phyloP scores from a whole-genome alignment of 306 rosid genomes.

The Gillenia trifoliata region DNA sequence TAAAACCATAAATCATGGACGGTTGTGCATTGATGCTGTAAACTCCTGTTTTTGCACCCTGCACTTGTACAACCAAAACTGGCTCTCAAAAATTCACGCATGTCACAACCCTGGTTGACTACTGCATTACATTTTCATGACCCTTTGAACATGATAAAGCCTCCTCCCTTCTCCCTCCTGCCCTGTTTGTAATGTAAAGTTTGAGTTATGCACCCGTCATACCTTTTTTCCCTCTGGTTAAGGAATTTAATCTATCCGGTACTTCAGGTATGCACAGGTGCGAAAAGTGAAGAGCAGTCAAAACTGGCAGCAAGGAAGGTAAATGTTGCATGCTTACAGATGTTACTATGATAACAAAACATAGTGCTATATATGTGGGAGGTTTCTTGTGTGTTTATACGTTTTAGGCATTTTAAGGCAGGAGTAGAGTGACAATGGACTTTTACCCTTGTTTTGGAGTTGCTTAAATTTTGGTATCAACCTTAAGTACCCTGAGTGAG shows the following conservation, averaged over 20 bases:
- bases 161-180: neutral
- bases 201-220: neutral
- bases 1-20: too few species aligned
- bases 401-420: neutral
- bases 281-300: slow-evolving; percentile 88
- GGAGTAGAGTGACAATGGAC: neutral
- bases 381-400: neutral
- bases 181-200: neutral
- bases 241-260: neutral
- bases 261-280: slow-evolving; percentile 87
- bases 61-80: too few species aligned
- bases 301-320: slow-evolving; percentile 97
- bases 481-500: neutral
- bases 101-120: neutral
- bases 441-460: slow-evolving; percentile 5
- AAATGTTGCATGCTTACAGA: neutral
- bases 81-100: neutral
- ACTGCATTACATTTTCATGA: neutral
- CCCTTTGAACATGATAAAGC: neutral
- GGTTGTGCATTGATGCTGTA: too few species aligned
- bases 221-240: neutral
- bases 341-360: neutral
- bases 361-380: too few species aligned
- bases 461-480: neutral
- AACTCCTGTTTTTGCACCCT: too few species aligned